phyloP scores from a whole-genome alignment of 1,284 basidiomycete species.

The Hypsizygus ulmarius region DNA sequence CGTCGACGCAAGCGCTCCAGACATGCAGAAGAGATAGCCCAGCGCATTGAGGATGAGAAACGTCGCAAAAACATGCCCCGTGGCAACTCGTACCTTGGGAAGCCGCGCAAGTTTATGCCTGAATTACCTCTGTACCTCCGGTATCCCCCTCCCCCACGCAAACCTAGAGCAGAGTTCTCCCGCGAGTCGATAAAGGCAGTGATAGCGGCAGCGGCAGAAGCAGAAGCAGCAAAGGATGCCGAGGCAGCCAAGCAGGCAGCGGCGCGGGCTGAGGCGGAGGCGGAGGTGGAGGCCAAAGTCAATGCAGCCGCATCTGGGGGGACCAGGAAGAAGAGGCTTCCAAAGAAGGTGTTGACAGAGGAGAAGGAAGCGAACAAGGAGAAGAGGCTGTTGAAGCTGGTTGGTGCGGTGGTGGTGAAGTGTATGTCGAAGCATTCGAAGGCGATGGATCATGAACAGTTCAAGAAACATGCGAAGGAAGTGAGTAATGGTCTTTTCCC shows the following conservation, averaged over 20 bases:
- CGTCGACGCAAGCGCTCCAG: constrained; percentile 2
- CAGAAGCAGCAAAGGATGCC: constrained; percentile 25
- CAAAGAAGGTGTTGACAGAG: constrained; percentile 40
- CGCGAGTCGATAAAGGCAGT: constrained; percentile 33
- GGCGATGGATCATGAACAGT: constrained; percentile 78
- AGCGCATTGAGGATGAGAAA: background rate
- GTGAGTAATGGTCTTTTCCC: constrained; percentile 42
- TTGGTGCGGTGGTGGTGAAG: constrained; percentile 88
- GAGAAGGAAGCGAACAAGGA: constrained; percentile 74
- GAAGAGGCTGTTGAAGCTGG: constrained; percentile 79
- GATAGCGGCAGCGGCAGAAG: constrained; percentile 49
- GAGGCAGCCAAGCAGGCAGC: constrained; percentile 35
- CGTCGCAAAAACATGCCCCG: too few species aligned
- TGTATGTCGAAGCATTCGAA: constrained; percentile 88
- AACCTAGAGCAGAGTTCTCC: constrained; percentile 11
- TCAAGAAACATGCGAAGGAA: constrained; percentile 96
- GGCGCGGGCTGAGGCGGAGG: constrained; percentile 42
- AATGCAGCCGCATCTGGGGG: constrained; percentile 30
- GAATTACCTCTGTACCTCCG: background rate
- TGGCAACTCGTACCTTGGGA: background rate
- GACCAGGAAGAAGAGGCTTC: constrained; percentile 23
- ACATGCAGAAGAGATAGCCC: too few species aligned
- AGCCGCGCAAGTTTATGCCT: background rate
- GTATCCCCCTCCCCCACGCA: background rate
- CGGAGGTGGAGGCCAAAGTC: constrained; percentile 30